These are phyloP conservation scores for Tolypocladium tundrense DNA, from an alignment of 2,329 filamentous ascomycete species.

Conservation along the genomic window DNA sequence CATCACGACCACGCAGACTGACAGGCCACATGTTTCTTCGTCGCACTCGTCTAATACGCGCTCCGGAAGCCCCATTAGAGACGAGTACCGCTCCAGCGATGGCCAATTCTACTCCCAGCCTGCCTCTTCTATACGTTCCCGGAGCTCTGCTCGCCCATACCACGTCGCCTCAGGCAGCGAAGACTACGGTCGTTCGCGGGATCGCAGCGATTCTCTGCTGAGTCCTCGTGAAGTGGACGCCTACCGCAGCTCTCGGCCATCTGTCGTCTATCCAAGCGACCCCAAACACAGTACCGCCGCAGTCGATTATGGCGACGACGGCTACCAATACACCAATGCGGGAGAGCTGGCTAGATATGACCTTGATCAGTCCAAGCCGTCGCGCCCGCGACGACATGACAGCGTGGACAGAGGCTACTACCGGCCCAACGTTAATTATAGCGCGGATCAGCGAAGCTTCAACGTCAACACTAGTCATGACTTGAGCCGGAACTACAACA, in stretches of 20 bases:
- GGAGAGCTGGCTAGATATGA: constrained; percentile 53
- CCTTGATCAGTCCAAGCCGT: constrained; percentile 38
- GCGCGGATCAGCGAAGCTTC: constrained; percentile 33
- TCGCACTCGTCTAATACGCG: constrained; percentile 26
- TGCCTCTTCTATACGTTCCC: constrained; percentile 44
- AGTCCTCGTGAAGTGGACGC: constrained; percentile 29
- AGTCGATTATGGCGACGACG: constrained; percentile 46
- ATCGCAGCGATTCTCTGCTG: constrained; percentile 35
- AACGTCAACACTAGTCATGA: constrained; percentile 37
- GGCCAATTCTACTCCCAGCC: constrained; percentile 43
- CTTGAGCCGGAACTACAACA: constrained; percentile 30
- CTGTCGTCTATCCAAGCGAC: constrained; percentile 32
- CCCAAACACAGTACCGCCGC: constrained; percentile 31
- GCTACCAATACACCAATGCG: constrained; percentile 54
- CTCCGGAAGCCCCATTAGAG: constrained; percentile 36
- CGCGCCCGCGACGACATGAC: constrained; percentile 35
- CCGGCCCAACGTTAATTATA: constrained; percentile 44
- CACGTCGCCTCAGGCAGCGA: constrained; percentile 40
- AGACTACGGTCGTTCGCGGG: constrained; percentile 38
- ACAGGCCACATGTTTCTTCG: constrained; percentile 27
- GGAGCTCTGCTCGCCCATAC: constrained; percentile 36
- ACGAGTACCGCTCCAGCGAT: constrained; percentile 43
- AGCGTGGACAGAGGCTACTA: constrained; percentile 46
- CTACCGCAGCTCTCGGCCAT: constrained; percentile 37
- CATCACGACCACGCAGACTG: constrained; percentile 42